Evolutionary conservation across 2,329 filamentous ascomycete species (phyloP), one percentile per base, ranked within the genome.

Genomic region (Alternaria sp.): DNA sequence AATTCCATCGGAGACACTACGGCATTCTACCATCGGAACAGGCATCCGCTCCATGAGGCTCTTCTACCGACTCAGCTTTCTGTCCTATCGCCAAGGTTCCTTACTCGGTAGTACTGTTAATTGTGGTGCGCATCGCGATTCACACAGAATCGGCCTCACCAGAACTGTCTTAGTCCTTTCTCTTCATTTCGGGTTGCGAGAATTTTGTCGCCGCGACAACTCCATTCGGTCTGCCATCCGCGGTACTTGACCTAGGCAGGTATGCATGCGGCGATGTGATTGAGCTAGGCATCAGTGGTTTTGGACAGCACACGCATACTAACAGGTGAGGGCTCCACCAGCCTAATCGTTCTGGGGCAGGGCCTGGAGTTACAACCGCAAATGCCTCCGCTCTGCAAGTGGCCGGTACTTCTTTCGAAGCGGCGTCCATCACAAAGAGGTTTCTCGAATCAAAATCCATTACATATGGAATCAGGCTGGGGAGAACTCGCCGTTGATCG

Each of bases 61-160:
- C 49, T n/a, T 54, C 23, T 23, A 49, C 5, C 47, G 54, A 59
- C 10, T 54, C 55, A 52, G 59, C 28, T 25, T 59, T 36, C 23
- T 40, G 11, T 49, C 21, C 10, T 19, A 51, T 30, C 17, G 43
- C 55, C 59, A 62, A 59, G 55, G 13, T 51, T 51, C 13, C 55
- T 62, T 54, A 54, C 55, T 49, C 55, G 40, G 47, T 44, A 54
- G 25, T 40, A 49, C 58, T 44, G 54, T 5, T 21, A 32, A 51
- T 36, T 51, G 49, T 36, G 19, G 26, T 36, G 5, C n/a, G 3
- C 4, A 50, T 50, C 57, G 36, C 43, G 51, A 36, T 52, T 2
- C 44, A 36, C 1, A 5, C 23, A 12, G n/a, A 40, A 40, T 9
- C 56, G 46, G 46, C 46, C 46, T 26, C 32, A 47, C 56, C 56